These are phyloP conservation scores for Trypethelium eluteriae DNA, from an alignment of 495 filamentous ascomycete species.

Conservation along the genomic window DNA sequence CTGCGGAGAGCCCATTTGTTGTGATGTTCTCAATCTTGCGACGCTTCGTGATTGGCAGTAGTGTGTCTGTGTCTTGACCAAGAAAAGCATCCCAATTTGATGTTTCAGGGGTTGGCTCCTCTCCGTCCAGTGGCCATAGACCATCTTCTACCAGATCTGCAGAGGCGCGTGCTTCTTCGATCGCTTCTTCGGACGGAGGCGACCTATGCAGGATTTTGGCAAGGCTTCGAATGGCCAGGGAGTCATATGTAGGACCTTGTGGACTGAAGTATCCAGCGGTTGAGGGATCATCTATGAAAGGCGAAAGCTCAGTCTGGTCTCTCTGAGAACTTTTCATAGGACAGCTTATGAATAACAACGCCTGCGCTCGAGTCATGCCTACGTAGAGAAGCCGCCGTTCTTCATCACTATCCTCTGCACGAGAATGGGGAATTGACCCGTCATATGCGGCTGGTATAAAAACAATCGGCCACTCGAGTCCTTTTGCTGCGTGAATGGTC, in stretches of 20 bases:
- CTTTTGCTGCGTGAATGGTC: conserved; percentile 95
- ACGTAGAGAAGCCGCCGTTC: conserved; percentile 90
- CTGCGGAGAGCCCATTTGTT: conserved; percentile 11
- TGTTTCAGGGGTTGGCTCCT: conserved; percentile 38
- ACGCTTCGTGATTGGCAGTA: conserved; percentile 21
- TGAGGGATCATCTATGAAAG: conserved; percentile 50
- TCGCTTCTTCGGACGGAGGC: conserved; percentile 43
- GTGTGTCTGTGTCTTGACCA: conserved; percentile 1
- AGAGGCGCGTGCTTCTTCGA: conserved; percentile 39
- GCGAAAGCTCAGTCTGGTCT: conserved; percentile 56
- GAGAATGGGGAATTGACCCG: conserved; percentile 88
- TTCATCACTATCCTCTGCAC: conserved; percentile 83
- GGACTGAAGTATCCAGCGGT: conserved; percentile 45
- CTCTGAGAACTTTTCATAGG: conserved; percentile 57
- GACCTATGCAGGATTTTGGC: conserved; percentile 55
- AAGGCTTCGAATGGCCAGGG: conserved; percentile 50
- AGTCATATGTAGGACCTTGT: conserved; percentile 51
- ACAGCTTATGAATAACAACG: conserved; percentile 82
- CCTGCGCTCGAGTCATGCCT: conserved; percentile 93
- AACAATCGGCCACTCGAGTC: conserved; percentile 94
- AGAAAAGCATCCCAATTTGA: conserved; percentile 20
- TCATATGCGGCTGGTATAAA: conserved; percentile 90
- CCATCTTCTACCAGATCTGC: conserved; percentile 53
- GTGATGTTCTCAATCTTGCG: conserved; percentile 14
- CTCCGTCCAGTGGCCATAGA: conserved; percentile 54